Conservation (phyloP, 164 flowering plant genomes). For the Saururus chinensis region DNA sequence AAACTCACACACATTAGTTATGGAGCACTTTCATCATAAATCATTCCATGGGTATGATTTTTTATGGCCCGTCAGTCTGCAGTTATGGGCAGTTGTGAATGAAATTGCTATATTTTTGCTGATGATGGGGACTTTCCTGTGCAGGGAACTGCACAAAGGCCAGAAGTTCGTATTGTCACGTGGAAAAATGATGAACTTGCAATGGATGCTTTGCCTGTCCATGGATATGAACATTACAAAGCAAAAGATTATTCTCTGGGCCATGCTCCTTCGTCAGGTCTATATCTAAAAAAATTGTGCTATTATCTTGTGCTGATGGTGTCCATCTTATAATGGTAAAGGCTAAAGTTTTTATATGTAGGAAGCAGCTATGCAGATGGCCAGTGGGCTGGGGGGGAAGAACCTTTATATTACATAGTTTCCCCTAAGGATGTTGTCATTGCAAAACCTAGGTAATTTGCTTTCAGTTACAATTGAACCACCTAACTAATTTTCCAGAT, state of each 20-base stretch:
- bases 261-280: constrained; percentile 94
- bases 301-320: not conserved
- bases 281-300: not conserved
- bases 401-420: constrained; percentile 88
- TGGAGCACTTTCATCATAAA: too few species aligned
- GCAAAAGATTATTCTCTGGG: constrained; percentile 94
- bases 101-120: not conserved
- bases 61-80: too few species aligned
- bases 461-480: not conserved
- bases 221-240: constrained; percentile 98
- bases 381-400: constrained; percentile 99
- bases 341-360: constrained; percentile 22
- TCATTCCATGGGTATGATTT: too few species aligned
- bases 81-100: not conserved
- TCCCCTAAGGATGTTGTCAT: constrained; percentile 96
- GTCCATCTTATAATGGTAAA: not conserved
- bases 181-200: constrained; percentile 98
- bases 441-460: constrained; percentile 86
- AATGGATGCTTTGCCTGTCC: constrained; percentile 92
- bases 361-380: constrained; percentile 98
- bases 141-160: constrained; percentile 96
- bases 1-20: too few species aligned
- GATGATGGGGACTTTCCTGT: not conserved
- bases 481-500: not conserved
- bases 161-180: constrained; percentile 84